Base-by-base conservation (phyloP, 805 yeast species). In the Grigorovia yakushimaensis region DNA sequence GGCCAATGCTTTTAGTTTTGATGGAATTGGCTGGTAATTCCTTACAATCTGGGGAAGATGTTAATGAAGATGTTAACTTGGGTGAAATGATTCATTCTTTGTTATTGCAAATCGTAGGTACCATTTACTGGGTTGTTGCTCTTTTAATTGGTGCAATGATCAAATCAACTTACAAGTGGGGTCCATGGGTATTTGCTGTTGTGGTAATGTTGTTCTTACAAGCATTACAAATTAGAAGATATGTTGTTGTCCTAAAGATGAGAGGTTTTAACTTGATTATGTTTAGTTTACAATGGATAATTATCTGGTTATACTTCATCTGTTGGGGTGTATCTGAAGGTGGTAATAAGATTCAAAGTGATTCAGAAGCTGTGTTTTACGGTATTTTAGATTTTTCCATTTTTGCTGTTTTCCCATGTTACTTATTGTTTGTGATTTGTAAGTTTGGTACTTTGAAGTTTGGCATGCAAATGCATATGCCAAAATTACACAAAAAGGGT, bases 141-240 rank as follows among this genome's bases (percentile, higher is more conserved):
- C 64, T 72, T 23, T 66, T 74, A 56, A 63, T 73, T 54, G 77
- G 73, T 54, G 52, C 65, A 39, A 59, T 74, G 39, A 71, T 74
- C 43, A 55, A 59, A 41, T 67, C 77, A n/a, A 64, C 73, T 18
- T 93, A 93, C 65, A 55, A 68, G 37, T 77, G 79, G 55, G 91
- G 84, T 61, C 73, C 81, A 43, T 69, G 71, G 45, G 73, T 81
- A 39, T 77, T 88, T 65, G 98, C 97, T 50, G 81, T 84, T 7
- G 58, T 66, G 56, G 57, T 65, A 20, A 72, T 78, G 52, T 74
- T 93, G 41, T 47, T 53, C 13, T 47, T 57, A 20, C 45, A 52
- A 41, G 47, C 54, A 15, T 43, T 60, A 46, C 57, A 61, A 23
- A 55, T 59, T 17, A 55, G 58, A 8, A 49, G 54, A 48, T 56